phyloP scores from a whole-genome alignment of 2,329 filamentous ascomycete species.

The Keithomyces neogunnii region DNA sequence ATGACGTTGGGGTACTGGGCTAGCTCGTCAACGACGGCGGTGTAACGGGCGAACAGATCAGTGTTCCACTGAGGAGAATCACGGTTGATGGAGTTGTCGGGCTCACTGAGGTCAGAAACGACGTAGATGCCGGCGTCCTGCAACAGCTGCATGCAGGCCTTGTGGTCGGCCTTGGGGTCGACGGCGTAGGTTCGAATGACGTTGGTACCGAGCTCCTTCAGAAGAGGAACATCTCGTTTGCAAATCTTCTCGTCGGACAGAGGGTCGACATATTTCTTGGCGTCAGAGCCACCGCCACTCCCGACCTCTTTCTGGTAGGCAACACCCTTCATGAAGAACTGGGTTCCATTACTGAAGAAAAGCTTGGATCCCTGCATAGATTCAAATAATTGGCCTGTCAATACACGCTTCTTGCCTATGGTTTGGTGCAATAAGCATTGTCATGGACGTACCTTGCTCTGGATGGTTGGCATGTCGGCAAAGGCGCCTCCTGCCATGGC shows the following conservation, averaged over 20 bases:
- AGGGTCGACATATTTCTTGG: slow-evolving; percentile 66
- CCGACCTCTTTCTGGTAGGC: slow-evolving; percentile 83
- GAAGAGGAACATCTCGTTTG: slow-evolving; percentile 76
- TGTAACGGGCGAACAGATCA: slow-evolving; percentile 73
- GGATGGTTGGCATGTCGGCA: slow-evolving; percentile 46
- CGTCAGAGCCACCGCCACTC: slow-evolving; percentile 37
- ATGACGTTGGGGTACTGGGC: slow-evolving; percentile 81
- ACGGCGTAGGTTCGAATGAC: slow-evolving; percentile 92
- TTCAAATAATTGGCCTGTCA: neutral
- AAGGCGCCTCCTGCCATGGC: slow-evolving; percentile 33
- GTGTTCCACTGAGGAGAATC: slow-evolving; percentile 71
- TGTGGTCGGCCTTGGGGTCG: slow-evolving; percentile 70
- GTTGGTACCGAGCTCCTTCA: slow-evolving; percentile 77
- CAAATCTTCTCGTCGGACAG: slow-evolving; percentile 65
- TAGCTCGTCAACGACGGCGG: slow-evolving; percentile 71
- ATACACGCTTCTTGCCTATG: neutral
- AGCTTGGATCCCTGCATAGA: slow-evolving; percentile 63
- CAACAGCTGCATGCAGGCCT: slow-evolving; percentile 75
- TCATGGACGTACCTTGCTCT: slow-evolving; percentile 54
- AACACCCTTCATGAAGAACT: slow-evolving; percentile 79
- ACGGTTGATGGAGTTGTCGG: slow-evolving; percentile 76
- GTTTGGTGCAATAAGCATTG: neutral
- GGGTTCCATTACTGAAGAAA: slow-evolving; percentile 69
- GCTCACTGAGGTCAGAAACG: slow-evolving; percentile 82
- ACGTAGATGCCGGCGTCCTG: slow-evolving; percentile 88